Conservation (phyloP, 345 rosid species). For the Chamaenerion angustifolium region DNA sequence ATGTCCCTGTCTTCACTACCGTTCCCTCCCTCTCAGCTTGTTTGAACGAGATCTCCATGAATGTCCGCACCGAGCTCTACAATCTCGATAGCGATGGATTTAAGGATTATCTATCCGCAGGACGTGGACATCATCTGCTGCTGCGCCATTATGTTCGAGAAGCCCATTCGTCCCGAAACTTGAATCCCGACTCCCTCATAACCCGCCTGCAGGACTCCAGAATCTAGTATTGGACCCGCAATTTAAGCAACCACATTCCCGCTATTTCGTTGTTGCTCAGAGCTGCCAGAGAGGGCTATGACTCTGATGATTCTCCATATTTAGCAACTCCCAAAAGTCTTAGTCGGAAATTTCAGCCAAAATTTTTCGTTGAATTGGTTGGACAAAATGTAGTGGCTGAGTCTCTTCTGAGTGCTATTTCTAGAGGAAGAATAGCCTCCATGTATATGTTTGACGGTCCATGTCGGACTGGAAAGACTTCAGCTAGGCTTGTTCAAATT, state of each 20-base stretch:
- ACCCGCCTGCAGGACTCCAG: constrained; percentile 37
- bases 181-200: constrained; percentile 53
- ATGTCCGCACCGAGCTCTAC: no score
- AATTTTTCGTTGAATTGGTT: constrained; percentile 59
- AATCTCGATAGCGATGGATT: no score
- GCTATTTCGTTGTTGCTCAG: constrained; percentile 61
- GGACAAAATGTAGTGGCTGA: constrained; percentile 80
- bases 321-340: constrained; percentile 46
- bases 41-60: no score
- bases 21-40: no score
- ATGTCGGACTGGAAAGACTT: constrained; percentile 88
- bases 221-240: constrained; percentile 38
- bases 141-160: no score
- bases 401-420: no score
- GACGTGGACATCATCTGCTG: no score
- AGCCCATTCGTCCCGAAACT: constrained; percentile 59
- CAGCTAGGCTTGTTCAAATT: no score
- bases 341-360: constrained; percentile 69
- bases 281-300: constrained; percentile 15
- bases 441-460: constrained; percentile 83
- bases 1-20: no score
- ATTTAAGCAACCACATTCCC: constrained; percentile 64
- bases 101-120: no score
- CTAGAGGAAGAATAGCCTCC: constrained; percentile 60
- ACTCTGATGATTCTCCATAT: constrained; percentile 18